These are phyloP conservation scores for Quercus gilva DNA, from an alignment of 306 rosid genomes.

Conservation along the genomic window DNA sequence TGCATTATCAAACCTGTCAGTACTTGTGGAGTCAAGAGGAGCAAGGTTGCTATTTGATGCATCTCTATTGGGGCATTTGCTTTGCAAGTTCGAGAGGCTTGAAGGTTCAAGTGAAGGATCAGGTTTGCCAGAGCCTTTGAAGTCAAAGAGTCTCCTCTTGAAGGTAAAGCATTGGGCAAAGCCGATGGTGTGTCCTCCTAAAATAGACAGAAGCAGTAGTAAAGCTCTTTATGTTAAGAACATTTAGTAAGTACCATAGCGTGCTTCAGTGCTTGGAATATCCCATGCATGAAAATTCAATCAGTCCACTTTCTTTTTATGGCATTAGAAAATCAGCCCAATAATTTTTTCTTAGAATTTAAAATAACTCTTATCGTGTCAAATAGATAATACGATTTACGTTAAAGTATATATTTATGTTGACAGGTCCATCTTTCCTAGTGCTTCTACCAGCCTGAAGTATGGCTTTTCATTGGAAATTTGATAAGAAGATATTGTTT, in stretches of 20 bases:
- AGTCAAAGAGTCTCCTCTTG: constrained; percentile 60
- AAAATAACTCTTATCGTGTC: background rate
- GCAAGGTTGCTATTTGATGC: constrained; percentile 45
- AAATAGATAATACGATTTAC: too few species aligned
- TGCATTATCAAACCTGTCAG: constrained; percentile 44
- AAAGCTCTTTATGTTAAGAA: background rate
- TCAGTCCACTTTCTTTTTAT: background rate
- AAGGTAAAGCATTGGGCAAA: constrained; percentile 64
- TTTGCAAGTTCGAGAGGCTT: constrained; percentile 33
- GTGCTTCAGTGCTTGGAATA: too few species aligned
- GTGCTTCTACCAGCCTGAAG: too few species aligned
- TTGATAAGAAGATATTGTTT: too few species aligned
- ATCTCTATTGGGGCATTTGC: constrained; percentile 46
- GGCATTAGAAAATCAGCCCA: background rate
- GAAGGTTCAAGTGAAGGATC: constrained; percentile 50
- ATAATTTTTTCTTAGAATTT: background rate
- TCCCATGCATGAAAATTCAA: background rate
- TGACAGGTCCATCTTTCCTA: too few species aligned
- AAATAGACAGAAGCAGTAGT: background rate
- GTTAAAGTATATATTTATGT: too few species aligned
- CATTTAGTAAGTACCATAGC: background rate
- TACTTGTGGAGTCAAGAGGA: constrained; percentile 51
- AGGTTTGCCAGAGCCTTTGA: constrained; percentile 51
- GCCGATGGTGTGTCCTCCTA: constrained; percentile 75
- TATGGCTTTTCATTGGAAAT: too few species aligned